Evolutionary conservation across 768 basidiomycete species (phyloP).

Genomic region (Boletus speciosus): DNA sequence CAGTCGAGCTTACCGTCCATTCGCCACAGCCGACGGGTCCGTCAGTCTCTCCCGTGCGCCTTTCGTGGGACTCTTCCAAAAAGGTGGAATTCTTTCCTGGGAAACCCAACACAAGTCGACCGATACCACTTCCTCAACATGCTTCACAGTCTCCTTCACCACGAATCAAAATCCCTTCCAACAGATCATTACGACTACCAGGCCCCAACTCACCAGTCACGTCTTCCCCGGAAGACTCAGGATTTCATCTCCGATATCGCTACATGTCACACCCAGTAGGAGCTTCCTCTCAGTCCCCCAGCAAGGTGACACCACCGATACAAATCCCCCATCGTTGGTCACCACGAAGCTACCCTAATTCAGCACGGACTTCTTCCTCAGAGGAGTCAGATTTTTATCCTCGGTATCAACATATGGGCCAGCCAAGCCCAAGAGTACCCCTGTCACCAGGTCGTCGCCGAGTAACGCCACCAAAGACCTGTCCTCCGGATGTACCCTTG

Average conservation of each 20-base stretch:
- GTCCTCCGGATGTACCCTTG: conserved; percentile 19
- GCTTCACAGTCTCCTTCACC: background rate
- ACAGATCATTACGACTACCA: background rate
- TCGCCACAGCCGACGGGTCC: background rate
- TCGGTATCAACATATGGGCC: conserved; percentile 2
- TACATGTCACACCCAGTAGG: background rate
- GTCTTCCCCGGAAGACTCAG: conserved; percentile 20
- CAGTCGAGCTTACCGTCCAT: background rate
- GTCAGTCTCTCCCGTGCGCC: background rate
- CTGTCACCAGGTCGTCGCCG: conserved; percentile 4
- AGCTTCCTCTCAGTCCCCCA: background rate
- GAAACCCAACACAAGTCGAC: background rate
- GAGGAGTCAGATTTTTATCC: conserved; percentile 5
- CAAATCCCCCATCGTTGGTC: background rate
- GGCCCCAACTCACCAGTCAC: conserved; percentile 9
- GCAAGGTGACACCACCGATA: conserved; percentile 4
- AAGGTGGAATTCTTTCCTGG: background rate
- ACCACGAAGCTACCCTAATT: background rate
- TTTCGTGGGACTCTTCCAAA: conserved; percentile 6
- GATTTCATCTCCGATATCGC: conserved; percentile 1
- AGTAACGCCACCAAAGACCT: conserved; percentile 7
- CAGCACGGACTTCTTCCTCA: conserved; percentile 4
- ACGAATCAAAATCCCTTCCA: conserved; percentile 16
- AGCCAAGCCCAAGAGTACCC: background rate
- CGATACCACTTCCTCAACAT: conserved; percentile 4